Base-by-base conservation (phyloP, 2,329 filamentous ascomycete species). In the Cercospora canescens region DNA sequence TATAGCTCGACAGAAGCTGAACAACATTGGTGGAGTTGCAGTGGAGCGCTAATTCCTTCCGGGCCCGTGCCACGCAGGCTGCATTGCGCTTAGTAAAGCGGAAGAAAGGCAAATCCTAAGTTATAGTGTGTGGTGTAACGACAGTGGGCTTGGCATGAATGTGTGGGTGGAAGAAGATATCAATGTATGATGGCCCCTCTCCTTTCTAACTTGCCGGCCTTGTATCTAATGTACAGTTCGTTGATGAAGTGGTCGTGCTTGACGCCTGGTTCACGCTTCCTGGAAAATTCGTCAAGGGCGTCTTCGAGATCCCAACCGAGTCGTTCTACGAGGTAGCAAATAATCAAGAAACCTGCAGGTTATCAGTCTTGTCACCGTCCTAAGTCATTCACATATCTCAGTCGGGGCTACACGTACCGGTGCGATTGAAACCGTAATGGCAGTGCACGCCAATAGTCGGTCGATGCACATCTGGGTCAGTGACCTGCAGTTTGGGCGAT, bases 181-280 rank as follows among this genome's bases (percentile, higher is more conserved):
- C 52, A 56, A 12, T 35, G 52, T 11, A 32, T 35, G 18, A 71
- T 50, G 12, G 70, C 70, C 16, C 64, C 65, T 59, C 70, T 61
- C 45, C 71, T 62, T 54, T 69, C 55, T 62, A 70, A 65, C 32
- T 67, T 69, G 9, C 63, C 70, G 18, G 50, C 39, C 34, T 60
- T 60, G 48, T 63, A 63, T 59, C 62, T 57, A 21, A 63, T 55
- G 32, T 58, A 63, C 12, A 63, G 54, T 67, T 89, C 88, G 75
- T 97, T 92, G 67, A 94, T 83, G 73, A 98, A 98, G 78, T 97
- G 92, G 18, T 88, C 89, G 78, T 98, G 94, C 62, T 91, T 88
- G 73, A 98, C 97, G 0, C 94, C 94, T 16, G 92, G 92, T 4
- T 92, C 88, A 62, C 94, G 83, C 63, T 87, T 87, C 70, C 80